Conservation (phyloP, 768 basidiomycete genomes). For the Lentinula raphanica region DNA sequence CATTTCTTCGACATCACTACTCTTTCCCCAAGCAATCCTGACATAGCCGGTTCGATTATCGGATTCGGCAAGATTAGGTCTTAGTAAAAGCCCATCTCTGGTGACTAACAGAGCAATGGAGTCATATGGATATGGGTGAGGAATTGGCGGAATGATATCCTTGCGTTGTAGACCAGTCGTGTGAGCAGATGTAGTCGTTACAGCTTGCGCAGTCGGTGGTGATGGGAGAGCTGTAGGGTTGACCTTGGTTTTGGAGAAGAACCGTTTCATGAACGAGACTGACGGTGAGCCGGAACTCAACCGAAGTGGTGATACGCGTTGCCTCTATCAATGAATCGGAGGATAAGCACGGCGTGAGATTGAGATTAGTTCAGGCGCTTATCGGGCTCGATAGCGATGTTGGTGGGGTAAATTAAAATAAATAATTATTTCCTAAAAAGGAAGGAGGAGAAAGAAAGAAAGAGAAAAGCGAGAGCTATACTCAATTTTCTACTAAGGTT, state of each 20-base stretch:
- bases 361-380: no score
- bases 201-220: slow-evolving; percentile 5
- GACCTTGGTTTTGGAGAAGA: slow-evolving; percentile 28
- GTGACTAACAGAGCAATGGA: slow-evolving; percentile 60
- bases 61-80: slow-evolving; percentile 41
- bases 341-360: no score
- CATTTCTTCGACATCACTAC: slow-evolving; percentile 48
- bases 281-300: no score
- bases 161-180: slow-evolving; percentile 51
- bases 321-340: no score
- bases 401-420: no score
- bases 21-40: slow-evolving; percentile 58
- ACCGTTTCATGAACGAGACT: slow-evolving; percentile 32
- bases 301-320: no score
- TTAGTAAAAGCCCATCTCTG: slow-evolving; percentile 59
- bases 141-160: slow-evolving; percentile 59
- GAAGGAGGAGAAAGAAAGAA: no score
- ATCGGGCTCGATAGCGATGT: no score
- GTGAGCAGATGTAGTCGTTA: slow-evolving; percentile 15
- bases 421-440: no score
- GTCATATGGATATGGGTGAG: slow-evolving; percentile 72
- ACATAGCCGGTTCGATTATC: slow-evolving; percentile 35
- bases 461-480: no score
- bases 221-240: slow-evolving; percentile 3
- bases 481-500: no score